Percentiles rank a stretch among this genome's conserved stretches.
Evolutionary conservation across 2,329 filamentous ascomycete genomes (phyloP).

Genomic region (Aspergillus aculeatus): DNA sequence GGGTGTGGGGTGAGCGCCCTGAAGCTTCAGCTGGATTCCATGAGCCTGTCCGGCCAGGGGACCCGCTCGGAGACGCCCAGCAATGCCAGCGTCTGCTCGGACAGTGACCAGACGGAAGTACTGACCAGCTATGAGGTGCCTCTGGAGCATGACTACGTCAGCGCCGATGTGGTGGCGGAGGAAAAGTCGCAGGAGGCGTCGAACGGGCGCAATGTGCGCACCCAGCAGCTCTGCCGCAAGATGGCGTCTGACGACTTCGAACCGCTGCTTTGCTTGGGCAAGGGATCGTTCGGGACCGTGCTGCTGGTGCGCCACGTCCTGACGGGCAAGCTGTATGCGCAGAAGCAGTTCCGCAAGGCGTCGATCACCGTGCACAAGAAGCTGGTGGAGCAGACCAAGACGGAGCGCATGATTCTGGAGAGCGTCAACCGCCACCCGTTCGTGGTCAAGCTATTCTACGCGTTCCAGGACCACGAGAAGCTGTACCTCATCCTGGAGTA

Average conservation of each 20-base stretch:
- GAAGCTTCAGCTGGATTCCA: conserved; percentile 74
- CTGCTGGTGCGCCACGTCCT: conserved; percentile 84
- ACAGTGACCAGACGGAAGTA: conserved; percentile 66
- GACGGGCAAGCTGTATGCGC: conserved; percentile 87
- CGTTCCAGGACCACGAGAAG: conserved; percentile 97
- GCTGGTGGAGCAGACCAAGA: conserved; percentile 95
- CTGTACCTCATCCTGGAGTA: conserved; percentile 97
- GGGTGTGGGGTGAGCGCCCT: conserved; percentile 76
- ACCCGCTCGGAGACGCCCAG: conserved; percentile 53
- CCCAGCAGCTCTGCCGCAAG: conserved; percentile 63
- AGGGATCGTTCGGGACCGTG: conserved; percentile 94
- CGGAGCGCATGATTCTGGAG: conserved; percentile 90
- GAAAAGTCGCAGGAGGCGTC: conserved; percentile 40
- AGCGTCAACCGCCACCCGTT: conserved; percentile 96
- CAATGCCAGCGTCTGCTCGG: conserved; percentile 60
- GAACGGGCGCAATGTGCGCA: conserved; percentile 57
- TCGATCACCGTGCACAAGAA: conserved; percentile 94
- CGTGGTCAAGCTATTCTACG: conserved; percentile 96
- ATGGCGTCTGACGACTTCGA: conserved; percentile 92
- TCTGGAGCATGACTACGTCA: conserved; percentile 81
- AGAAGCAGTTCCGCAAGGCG: conserved; percentile 98
- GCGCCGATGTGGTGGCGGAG: conserved; percentile 50
- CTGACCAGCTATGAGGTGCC: conserved; percentile 81
- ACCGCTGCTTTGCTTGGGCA: conserved; percentile 85
- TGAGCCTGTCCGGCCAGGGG: conserved; percentile 65